These are phyloP conservation scores for Orbilia quercus DNA, from an alignment of 2,329 filamentous ascomycete species.

Conservation along the genomic window DNA sequence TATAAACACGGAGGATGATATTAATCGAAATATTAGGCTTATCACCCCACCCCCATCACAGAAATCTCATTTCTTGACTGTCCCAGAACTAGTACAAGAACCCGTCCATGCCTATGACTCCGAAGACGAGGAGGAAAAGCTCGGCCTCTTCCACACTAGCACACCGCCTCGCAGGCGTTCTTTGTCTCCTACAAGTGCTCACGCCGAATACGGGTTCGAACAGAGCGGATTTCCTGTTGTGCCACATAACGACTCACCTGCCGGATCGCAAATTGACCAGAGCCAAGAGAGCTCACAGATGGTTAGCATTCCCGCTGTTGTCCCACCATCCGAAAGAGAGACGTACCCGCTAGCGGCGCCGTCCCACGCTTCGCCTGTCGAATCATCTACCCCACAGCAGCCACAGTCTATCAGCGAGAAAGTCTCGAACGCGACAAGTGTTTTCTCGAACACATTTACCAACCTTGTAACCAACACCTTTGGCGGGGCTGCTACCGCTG, in stretches of 20 bases:
- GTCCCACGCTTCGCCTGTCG: slow-evolving; percentile 24
- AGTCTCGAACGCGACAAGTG: slow-evolving; percentile 21
- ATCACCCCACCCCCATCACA: slow-evolving; percentile 37
- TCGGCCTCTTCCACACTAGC: slow-evolving; percentile 46
- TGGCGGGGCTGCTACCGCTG: slow-evolving; percentile 30
- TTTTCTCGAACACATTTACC: slow-evolving; percentile 38
- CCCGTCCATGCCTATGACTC: slow-evolving; percentile 31
- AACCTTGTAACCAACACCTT: slow-evolving; percentile 34
- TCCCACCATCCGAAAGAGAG: slow-evolving; percentile 33
- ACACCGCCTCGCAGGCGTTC: slow-evolving; percentile 47
- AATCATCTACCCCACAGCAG: slow-evolving; percentile 25
- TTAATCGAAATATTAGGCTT: slow-evolving; percentile 38
- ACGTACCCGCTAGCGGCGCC: slow-evolving; percentile 4
- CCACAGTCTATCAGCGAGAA: slow-evolving; percentile 34
- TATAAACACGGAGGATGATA: slow-evolving; percentile 36
- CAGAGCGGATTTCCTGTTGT: slow-evolving; percentile 5
- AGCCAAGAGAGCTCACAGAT: background rate
- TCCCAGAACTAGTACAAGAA: slow-evolving; percentile 40
- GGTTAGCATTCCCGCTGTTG: slow-evolving; percentile 1
- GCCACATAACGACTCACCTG: slow-evolving; percentile 31
- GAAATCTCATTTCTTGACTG: slow-evolving; percentile 35
- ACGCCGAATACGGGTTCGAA: slow-evolving; percentile 27
- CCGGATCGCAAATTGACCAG: background rate
- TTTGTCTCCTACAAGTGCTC: slow-evolving; percentile 29
- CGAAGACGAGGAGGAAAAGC: slow-evolving; percentile 32